A percentile compares a stretch with the other conserved stretches of the same genome.
phyloP scores from a whole-genome alignment of 1,284 basidiomycete genomes.

The Ustilago bromivora region DNA sequence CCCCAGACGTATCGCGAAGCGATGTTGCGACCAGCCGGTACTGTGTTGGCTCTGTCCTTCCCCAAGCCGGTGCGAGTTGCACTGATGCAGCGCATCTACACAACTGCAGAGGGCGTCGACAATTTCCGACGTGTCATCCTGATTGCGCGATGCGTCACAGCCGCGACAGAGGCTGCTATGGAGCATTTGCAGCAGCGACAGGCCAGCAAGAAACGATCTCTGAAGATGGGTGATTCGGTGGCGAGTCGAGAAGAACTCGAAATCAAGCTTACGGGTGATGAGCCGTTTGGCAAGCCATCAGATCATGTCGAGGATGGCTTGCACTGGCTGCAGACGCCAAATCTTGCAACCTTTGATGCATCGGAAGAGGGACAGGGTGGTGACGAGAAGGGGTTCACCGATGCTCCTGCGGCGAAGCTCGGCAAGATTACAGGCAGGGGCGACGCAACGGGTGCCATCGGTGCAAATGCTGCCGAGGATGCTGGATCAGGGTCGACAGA shows the following conservation, averaged over 20 bases:
- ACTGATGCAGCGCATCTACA: constrained; percentile 53
- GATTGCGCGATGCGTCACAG: constrained; percentile 41
- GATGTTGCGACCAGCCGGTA: constrained; percentile 26
- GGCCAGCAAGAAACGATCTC: not conserved
- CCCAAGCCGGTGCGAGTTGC: constrained; percentile 28
- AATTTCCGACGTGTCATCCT: constrained; percentile 46
- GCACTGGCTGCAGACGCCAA: constrained; percentile 32
- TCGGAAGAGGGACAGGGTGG: not conserved
- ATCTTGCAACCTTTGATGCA: constrained; percentile 26
- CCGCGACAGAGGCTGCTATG: constrained; percentile 39
- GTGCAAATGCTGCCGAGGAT: constrained; percentile 34
- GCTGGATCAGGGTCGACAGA: not conserved
- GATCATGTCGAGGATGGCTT: constrained; percentile 18
- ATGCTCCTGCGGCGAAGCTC: constrained; percentile 18
- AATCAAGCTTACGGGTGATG: constrained; percentile 24
- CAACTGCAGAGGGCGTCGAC: constrained; percentile 41
- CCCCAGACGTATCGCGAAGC: constrained; percentile 28
- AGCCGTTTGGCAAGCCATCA: constrained; percentile 18
- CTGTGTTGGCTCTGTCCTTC: constrained; percentile 27
- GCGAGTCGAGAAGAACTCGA: constrained; percentile 10
- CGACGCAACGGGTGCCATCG: constrained; percentile 31
- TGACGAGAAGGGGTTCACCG: constrained; percentile 11
- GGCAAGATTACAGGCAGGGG: constrained; percentile 36
- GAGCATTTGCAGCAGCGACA: constrained; percentile 37
- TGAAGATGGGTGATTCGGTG: not conserved